Conservation (phyloP, 768 basidiomycete genomes). For the Rhizopogon salebrosus region DNA sequence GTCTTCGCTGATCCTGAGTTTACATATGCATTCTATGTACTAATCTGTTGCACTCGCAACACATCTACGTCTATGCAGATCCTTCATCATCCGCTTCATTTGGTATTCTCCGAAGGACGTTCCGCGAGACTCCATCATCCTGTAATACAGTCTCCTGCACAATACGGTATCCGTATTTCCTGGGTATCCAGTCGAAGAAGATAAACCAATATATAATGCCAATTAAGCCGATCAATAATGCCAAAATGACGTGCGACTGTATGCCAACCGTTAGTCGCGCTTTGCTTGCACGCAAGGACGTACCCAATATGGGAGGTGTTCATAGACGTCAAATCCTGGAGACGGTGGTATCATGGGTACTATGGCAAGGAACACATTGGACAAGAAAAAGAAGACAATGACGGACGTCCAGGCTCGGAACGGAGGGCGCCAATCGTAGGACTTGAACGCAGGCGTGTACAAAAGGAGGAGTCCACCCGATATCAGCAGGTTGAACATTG, state of each 20-base stretch:
- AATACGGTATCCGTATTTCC: constrained; percentile 41
- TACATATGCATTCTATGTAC: too few relatives aligned
- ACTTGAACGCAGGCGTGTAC: constrained; percentile 38
- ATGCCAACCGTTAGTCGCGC: background rate
- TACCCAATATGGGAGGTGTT: constrained; percentile 65
- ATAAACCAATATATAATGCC: constrained; percentile 56
- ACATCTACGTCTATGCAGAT: too few relatives aligned
- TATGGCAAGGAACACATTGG: constrained; percentile 59
- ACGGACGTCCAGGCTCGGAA: constrained; percentile 49
- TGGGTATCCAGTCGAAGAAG: constrained; percentile 46
- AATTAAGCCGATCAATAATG: constrained; percentile 40
- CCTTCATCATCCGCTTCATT: background rate
- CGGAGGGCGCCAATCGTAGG: constrained; percentile 59
- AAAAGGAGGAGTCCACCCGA: constrained; percentile 61
- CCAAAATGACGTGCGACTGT: constrained; percentile 47
- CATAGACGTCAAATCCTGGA: constrained; percentile 45
- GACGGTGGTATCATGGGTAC: constrained; percentile 62
- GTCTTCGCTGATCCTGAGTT: too few relatives aligned
- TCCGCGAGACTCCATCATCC: constrained; percentile 56
- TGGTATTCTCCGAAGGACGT: constrained; percentile 40
- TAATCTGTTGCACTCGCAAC: too few relatives aligned
- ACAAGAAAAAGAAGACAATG: constrained; percentile 52
- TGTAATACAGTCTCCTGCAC: constrained; percentile 42
- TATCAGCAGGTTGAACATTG: constrained; percentile 55
- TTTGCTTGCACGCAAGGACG: constrained; percentile 13